A percentile compares a stretch with the other conserved stretches of the same genome.
phyloP scores from a whole-genome alignment of 164 flowering plant genomes.

The Chimonanthus salicifolius region DNA sequence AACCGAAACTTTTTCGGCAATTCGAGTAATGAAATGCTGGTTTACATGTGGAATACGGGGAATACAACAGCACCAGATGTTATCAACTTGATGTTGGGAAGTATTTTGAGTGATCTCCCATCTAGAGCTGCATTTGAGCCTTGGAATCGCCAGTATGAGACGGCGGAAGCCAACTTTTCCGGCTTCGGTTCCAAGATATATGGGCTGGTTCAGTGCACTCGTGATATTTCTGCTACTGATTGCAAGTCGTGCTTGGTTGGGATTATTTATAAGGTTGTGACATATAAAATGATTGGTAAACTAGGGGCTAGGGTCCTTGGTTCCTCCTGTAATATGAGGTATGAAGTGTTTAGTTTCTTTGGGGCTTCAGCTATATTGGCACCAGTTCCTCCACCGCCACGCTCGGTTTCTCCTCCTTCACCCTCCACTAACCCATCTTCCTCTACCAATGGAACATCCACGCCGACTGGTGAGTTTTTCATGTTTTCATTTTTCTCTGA shows the following conservation, averaged over 20 bases:
- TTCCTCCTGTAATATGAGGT: neutral
- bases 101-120: neutral
- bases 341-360: neutral
- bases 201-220: constrained; percentile 1
- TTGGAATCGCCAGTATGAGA: neutral
- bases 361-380: neutral
- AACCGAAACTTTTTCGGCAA: neutral
- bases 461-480: no score
- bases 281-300: neutral
- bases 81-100: neutral
- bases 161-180: neutral
- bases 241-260: neutral
- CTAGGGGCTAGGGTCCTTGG: neutral
- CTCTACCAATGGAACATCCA: no score
- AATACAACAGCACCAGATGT: neutral
- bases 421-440: no score
- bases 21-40: no score
- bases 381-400: neutral
- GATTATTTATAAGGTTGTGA: neutral
- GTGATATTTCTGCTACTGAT: neutral
- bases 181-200: neutral
- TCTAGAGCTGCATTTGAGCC: neutral
- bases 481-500: no score
- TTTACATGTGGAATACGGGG: neutral
- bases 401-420: no score